Percentiles rank a stretch among this genome's conserved stretches.
Evolutionary conservation across 164 flowering plant species (phyloP).

Genomic region (Umbilicus rupestris): DNA sequence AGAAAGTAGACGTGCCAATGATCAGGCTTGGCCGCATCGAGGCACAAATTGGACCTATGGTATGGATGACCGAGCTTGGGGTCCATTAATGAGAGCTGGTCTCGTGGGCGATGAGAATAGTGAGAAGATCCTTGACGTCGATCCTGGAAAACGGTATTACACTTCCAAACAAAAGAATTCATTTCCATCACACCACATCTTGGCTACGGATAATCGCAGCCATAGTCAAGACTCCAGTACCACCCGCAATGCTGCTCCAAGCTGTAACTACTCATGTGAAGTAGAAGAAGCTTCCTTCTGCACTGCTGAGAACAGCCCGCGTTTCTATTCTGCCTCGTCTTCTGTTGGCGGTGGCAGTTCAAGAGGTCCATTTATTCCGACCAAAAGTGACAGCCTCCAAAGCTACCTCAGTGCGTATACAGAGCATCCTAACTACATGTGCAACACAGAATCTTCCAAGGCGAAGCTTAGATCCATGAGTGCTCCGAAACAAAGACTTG

Average conservation of each 20-base stretch:
- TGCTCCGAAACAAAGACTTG: conserved; percentile 71
- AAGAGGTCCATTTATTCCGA: background rate
- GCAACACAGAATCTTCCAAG: conserved; percentile 65
- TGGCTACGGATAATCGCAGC: conserved; percentile 22
- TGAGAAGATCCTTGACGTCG: conserved; percentile 36
- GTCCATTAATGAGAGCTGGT: conserved; percentile 13
- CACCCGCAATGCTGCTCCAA: conserved; percentile 20
- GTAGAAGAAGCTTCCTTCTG: conserved; percentile 26
- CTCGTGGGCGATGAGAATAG: conserved; percentile 23
- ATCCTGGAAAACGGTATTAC: conserved; percentile 22
- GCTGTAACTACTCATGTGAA: conserved; percentile 11
- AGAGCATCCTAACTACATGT: conserved; percentile 70
- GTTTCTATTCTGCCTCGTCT: conserved; percentile 25
- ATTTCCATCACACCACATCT: conserved; percentile 19
- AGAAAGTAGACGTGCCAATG: conserved; percentile 11
- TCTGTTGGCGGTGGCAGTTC: background rate
- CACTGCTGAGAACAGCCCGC: conserved; percentile 45
- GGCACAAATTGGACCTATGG: conserved; percentile 11
- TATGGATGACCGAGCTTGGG: conserved; percentile 17
- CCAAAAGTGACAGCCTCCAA: conserved; percentile 17
- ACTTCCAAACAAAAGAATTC: conserved; percentile 22
- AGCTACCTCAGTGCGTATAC: conserved; percentile 35
- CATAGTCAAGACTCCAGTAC: conserved; percentile 27
- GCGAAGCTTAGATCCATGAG: conserved; percentile 78
- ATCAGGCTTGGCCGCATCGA: conserved; percentile 14